Evolutionary conservation across 1,139 yeast species (phyloP).

Genomic region (Suzukiozyma palmioleophila): DNA sequence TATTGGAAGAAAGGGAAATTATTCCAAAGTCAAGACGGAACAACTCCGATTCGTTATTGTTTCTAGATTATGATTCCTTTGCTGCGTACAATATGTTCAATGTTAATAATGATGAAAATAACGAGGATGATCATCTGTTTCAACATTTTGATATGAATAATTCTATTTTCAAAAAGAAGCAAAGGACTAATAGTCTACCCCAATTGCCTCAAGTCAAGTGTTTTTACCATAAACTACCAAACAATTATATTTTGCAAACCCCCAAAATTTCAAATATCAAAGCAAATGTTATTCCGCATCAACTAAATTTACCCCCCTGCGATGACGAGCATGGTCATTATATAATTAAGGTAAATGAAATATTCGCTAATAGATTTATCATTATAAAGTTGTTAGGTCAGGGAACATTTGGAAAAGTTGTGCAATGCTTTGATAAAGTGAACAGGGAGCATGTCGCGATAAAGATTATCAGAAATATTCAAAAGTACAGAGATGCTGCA

Average conservation of each 20-base stretch:
- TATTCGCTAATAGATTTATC: slow-evolving; percentile 64
- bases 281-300: slow-evolving; percentile 38
- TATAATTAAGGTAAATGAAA: slow-evolving; percentile 55
- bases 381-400: slow-evolving; percentile 78
- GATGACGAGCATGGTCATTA: slow-evolving; percentile 86
- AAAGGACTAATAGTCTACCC: slow-evolving; percentile 66
- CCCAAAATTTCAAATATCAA: slow-evolving; percentile 43
- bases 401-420: slow-evolving; percentile 97
- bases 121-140: slow-evolving; percentile 1
- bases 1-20: slow-evolving; percentile 31
- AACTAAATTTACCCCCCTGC: slow-evolving; percentile 41
- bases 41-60: slow-evolving; percentile 36
- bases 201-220: slow-evolving; percentile 58
- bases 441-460: slow-evolving; percentile 74
- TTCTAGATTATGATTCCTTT: slow-evolving; percentile 36
- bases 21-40: slow-evolving; percentile 25
- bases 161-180: slow-evolving; percentile 33
- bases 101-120: slow-evolving; percentile 19
- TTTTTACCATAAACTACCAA: slow-evolving; percentile 38
- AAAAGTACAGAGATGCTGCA: slow-evolving; percentile 81
- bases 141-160: slow-evolving; percentile 9
- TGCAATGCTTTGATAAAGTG: slow-evolving; percentile 60
- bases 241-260: slow-evolving; percentile 33
- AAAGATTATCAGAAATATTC: slow-evolving; percentile 79
- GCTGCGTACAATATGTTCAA: slow-evolving; percentile 46